These are phyloP conservation scores for Lipomyces orientalis DNA, from an alignment of 805 yeast species.

Conservation along the genomic window DNA sequence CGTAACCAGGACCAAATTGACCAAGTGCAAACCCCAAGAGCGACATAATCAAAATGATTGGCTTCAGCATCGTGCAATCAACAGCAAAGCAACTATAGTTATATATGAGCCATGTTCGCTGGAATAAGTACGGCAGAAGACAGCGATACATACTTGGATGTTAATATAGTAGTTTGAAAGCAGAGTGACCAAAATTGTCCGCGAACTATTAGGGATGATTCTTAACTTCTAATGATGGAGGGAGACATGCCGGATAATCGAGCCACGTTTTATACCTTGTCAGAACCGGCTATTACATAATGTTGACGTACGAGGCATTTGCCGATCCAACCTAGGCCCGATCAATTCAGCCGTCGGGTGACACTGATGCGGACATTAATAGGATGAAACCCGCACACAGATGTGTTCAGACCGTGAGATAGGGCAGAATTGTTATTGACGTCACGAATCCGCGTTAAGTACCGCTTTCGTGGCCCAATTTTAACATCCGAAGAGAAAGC, in stretches of 20 bases:
- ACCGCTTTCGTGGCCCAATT: neutral
- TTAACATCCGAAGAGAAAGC: neutral
- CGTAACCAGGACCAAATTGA: slow-evolving; percentile 1
- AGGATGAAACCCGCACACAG: neutral
- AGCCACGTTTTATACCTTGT: neutral
- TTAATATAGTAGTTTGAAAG: neutral
- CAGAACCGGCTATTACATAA: neutral
- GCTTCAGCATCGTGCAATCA: slow-evolving; percentile 1
- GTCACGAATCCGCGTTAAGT: neutral
- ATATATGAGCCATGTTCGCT: neutral
- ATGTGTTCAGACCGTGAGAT: neutral
- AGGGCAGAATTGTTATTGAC: slow-evolving; percentile 1
- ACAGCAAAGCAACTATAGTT: neutral
- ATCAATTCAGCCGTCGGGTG: slow-evolving; percentile 1
- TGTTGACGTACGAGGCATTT: neutral
- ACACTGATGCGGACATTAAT: neutral
- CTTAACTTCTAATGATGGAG: neutral
- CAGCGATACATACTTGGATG: neutral
- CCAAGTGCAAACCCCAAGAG: neutral
- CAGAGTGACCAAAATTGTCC: neutral
- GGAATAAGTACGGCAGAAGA: neutral
- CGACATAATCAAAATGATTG: neutral
- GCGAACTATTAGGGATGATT: neutral
- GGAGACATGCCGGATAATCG: neutral
- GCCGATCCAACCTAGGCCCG: neutral